Conservation (phyloP, 2,329 filamentous ascomycete genomes). For the Didymella lethalis region DNA sequence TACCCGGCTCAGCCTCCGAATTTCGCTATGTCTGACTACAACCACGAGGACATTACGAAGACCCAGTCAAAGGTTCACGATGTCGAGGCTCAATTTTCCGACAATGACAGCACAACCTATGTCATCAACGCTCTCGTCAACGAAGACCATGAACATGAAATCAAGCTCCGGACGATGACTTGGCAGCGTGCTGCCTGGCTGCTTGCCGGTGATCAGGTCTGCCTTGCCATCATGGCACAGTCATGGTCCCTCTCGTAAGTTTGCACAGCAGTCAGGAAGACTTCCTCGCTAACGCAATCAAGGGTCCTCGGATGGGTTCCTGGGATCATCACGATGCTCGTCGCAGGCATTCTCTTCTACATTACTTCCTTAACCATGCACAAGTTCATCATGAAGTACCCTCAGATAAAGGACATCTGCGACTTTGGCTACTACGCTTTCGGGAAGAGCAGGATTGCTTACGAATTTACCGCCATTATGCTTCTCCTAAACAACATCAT, state of each 20-base stretch:
- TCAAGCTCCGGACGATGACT: constrained; percentile 56
- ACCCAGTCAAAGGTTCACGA: constrained; percentile 20
- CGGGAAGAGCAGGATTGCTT: constrained; percentile 77
- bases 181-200: constrained; percentile 79
- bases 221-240: constrained; percentile 90
- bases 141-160: constrained; percentile 58
- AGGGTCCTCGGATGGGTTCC: constrained; percentile 80
- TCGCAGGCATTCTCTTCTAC: constrained; percentile 81
- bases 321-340: constrained; percentile 80
- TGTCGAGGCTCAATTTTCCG: constrained; percentile 23
- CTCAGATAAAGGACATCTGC: constrained; percentile 88
- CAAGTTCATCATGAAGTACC: constrained; percentile 85
- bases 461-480: constrained; percentile 76
- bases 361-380: constrained; percentile 74
- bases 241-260: constrained; percentile 82
- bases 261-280: neutral
- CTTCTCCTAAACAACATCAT: constrained; percentile 90
- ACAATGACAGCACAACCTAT: constrained; percentile 23
- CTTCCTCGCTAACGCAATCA: constrained; percentile 2
- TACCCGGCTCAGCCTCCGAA: neutral
- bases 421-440: constrained; percentile 93
- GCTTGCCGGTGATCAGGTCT: constrained; percentile 94
- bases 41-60: constrained; percentile 8
- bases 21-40: constrained; percentile 14
- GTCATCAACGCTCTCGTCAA: constrained; percentile 26